Conservation (phyloP, 2,329 filamentous ascomycete genomes). For the Nemania serpens region DNA sequence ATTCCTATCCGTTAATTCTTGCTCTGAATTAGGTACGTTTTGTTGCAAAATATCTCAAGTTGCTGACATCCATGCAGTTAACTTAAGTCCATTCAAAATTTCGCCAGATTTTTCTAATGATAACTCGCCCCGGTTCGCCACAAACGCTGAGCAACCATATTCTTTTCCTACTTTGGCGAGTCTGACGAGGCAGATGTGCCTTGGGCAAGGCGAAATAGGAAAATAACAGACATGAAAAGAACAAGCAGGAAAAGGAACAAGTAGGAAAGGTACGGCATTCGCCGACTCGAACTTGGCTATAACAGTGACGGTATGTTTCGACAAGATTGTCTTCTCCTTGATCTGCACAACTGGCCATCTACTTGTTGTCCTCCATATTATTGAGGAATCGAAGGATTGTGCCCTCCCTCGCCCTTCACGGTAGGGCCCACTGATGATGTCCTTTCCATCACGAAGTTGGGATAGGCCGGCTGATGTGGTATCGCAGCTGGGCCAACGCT, state of each 20-base stretch:
- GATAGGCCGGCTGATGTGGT: constrained; percentile 26
- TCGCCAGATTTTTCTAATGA: not conserved
- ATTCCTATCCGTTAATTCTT: constrained; percentile 14
- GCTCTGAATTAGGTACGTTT: not conserved
- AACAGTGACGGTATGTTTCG: no score
- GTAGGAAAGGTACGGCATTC: not conserved
- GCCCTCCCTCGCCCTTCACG: constrained; percentile 24
- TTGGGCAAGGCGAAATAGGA: no score
- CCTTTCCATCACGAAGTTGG: constrained; percentile 28
- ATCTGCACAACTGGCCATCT: not conserved
- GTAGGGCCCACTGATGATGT: constrained; percentile 17
- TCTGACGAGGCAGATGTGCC: no score
- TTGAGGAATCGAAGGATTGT: not conserved
- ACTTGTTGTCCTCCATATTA: not conserved
- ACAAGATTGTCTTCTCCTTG: not conserved
- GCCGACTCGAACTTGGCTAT: no score
- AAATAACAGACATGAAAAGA: no score
- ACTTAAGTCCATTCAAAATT: not conserved
- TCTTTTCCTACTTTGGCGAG: no score
- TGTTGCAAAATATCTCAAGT: not conserved
- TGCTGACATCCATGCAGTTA: not conserved
- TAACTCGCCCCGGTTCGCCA: not conserved
- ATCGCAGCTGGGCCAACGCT: constrained; percentile 27
- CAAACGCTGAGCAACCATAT: not conserved
- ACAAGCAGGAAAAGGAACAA: no score